Evolutionary conservation across 805 yeast genomes (phyloP).

Genomic region (Zygosaccharomyces bisporus): DNA sequence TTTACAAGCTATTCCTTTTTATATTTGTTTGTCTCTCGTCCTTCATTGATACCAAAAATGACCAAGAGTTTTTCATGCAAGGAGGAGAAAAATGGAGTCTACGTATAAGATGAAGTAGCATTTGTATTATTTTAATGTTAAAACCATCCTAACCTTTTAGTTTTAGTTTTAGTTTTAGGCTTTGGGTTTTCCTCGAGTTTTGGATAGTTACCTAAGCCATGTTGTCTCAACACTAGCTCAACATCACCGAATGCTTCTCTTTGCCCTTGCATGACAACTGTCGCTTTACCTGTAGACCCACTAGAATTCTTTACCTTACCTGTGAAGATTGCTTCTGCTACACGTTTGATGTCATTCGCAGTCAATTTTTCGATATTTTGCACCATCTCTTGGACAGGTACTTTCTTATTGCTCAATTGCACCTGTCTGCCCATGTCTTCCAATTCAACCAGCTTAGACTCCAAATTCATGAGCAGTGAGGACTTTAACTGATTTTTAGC

Average conservation of each 20-base stretch:
- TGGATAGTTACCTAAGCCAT: conserved; percentile 60
- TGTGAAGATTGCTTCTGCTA: conserved; percentile 71
- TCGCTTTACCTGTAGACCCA: conserved; percentile 63
- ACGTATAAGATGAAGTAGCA: conserved; percentile 3
- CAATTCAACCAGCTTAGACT: conserved; percentile 85
- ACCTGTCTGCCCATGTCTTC: conserved; percentile 96
- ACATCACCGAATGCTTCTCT: conserved; percentile 85
- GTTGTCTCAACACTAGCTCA: conserved; percentile 54
- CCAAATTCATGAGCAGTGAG: conserved; percentile 86
- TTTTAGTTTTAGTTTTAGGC: not conserved
- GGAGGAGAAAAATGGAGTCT: not conserved
- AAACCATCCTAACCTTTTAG: conserved; percentile 27
- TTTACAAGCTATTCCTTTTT: not conserved
- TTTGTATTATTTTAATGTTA: conserved; percentile 10
- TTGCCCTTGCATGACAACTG: conserved; percentile 85
- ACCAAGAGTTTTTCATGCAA: not conserved
- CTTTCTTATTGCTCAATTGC: conserved; percentile 72
- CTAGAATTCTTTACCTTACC: conserved; percentile 50
- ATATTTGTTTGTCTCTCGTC: not conserved
- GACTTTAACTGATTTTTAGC: conserved; percentile 91
- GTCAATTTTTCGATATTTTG: conserved; percentile 65
- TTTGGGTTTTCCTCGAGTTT: conserved; percentile 12
- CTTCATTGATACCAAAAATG: not conserved
- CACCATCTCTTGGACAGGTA: conserved; percentile 80
- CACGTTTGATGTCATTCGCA: conserved; percentile 61